Percentiles rank a stretch among this genome's conserved stretches.
phyloP scores from a whole-genome alignment of 805 yeast species.

The Maudiozyma barnettii region DNA sequence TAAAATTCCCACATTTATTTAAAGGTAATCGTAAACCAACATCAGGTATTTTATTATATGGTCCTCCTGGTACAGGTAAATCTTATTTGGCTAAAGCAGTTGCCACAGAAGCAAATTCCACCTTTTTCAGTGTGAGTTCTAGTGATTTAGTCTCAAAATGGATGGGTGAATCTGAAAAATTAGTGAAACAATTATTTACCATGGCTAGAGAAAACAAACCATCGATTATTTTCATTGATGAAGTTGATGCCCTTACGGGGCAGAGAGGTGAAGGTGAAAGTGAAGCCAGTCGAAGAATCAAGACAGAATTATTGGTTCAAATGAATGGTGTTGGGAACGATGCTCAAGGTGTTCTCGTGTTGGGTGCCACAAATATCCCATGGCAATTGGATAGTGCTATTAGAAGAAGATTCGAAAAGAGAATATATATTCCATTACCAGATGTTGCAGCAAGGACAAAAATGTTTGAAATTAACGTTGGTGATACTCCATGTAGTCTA shows the following conservation, averaged over 20 bases:
- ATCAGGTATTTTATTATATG: constrained; percentile 77
- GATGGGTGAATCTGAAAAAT: constrained; percentile 98
- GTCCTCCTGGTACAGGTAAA: constrained; percentile 98
- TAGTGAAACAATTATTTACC: constrained; percentile 86
- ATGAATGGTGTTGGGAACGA: constrained; percentile 99
- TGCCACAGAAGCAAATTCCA: constrained; percentile 96
- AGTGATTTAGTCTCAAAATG: constrained; percentile 94
- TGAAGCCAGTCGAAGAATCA: constrained; percentile 91
- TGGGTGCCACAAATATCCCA: constrained; percentile 97
- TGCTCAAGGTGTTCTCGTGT: constrained; percentile 79
- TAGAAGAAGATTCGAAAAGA: constrained; percentile 88
- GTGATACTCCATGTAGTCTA: constrained; percentile 76
- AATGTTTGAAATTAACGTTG: constrained; percentile 92
- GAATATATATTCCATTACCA: constrained; percentile 92
- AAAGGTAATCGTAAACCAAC: constrained; percentile 92
- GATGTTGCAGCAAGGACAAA: constrained; percentile 85
- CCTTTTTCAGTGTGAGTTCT: constrained; percentile 92
- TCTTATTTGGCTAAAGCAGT: constrained; percentile 96
- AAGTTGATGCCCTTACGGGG: constrained; percentile 95
- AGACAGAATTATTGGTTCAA: constrained; percentile 90
- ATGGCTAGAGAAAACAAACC: constrained; percentile 97
- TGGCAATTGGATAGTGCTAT: constrained; percentile 98
- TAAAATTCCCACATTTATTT: constrained; percentile 89
- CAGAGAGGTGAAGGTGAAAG: constrained; percentile 97
- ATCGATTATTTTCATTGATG: constrained; percentile 92